These are phyloP conservation scores for Meripilus lineatus DNA, from an alignment of 1,284 basidiomycete genomes.

Conservation along the genomic window DNA sequence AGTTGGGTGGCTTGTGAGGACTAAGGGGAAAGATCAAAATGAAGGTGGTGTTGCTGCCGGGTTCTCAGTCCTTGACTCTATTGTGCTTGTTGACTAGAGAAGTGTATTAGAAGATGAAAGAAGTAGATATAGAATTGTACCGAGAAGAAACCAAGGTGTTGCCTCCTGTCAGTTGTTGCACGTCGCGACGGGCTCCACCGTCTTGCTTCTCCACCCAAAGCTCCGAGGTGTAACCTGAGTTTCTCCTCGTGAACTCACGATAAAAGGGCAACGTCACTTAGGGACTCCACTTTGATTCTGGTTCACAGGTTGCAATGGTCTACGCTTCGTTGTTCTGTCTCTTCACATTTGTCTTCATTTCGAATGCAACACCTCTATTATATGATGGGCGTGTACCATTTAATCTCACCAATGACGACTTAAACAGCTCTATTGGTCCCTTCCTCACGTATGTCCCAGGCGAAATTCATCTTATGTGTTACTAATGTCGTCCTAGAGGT, in stretches of 20 bases:
- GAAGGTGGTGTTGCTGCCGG: conserved; percentile 95
- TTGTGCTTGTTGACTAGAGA: conserved; percentile 67
- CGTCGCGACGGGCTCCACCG: no score
- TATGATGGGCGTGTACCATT: conserved; percentile 52
- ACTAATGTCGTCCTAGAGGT: conserved; percentile 27
- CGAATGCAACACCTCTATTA: conserved; percentile 38
- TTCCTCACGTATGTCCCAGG: conserved; percentile 43
- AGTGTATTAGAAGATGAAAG: no score
- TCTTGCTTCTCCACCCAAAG: no score
- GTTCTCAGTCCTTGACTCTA: conserved; percentile 82
- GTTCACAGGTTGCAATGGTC: no score
- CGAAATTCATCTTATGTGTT: not conserved
- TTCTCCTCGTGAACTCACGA: no score
- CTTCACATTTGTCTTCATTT: conserved; percentile 11
- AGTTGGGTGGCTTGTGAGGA: conserved; percentile 86
- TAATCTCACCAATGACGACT: conserved; percentile 34
- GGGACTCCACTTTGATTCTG: no score
- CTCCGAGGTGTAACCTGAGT: no score
- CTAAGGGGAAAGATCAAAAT: conserved; percentile 89
- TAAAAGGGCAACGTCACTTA: no score
- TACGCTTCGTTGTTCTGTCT: no score
- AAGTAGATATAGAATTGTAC: no score
- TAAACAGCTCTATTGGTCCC: conserved; percentile 43
- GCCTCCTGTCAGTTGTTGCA: no score
- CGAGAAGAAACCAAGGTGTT: no score